Evolutionary conservation across 306 rosid species (phyloP).

Genomic region (Mucuna pruriens): DNA sequence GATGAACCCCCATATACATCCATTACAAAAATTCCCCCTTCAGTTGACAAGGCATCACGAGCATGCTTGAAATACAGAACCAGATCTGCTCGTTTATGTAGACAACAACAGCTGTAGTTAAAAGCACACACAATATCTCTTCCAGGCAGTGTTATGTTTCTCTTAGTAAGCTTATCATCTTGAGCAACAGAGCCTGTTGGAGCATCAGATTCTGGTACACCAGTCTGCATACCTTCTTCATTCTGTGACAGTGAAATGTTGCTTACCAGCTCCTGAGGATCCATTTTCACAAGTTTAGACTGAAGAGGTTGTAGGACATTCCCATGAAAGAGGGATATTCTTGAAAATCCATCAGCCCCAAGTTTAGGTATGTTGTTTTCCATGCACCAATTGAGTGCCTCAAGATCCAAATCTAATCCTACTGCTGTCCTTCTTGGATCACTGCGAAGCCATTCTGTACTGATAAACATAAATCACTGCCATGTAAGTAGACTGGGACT

Average conservation of each 20-base stretch:
- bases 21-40: slow-evolving; percentile 94
- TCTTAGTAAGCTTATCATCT: slow-evolving; percentile 42
- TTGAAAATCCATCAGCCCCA: slow-evolving; percentile 76
- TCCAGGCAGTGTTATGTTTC: slow-evolving; percentile 52
- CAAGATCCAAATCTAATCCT: slow-evolving; percentile 84
- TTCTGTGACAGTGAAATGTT: slow-evolving; percentile 55
- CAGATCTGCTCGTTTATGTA: slow-evolving; percentile 79
- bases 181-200: slow-evolving; percentile 46
- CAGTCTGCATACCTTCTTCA: slow-evolving; percentile 31
- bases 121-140: slow-evolving; percentile 92
- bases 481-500: slow-evolving; percentile 9
- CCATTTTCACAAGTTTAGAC: slow-evolving; percentile 61
- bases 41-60: slow-evolving; percentile 60
- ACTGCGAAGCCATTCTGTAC: slow-evolving; percentile 82
- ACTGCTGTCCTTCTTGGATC: slow-evolving; percentile 81
- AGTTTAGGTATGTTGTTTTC: slow-evolving; percentile 71
- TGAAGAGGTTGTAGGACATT: slow-evolving; percentile 81
- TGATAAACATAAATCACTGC: slow-evolving; percentile 45
- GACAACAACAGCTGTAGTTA: slow-evolving; percentile 97
- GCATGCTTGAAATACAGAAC: slow-evolving; percentile 84
- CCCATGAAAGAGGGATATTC: slow-evolving; percentile 88
- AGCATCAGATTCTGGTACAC: slow-evolving; percentile 45
- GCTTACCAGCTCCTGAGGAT: slow-evolving; percentile 54
- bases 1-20: slow-evolving; percentile 95
- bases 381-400: slow-evolving; percentile 85